Evolutionary conservation across 1,284 basidiomycete species (phyloP).

Genomic region (Rugosomyces carneus): DNA sequence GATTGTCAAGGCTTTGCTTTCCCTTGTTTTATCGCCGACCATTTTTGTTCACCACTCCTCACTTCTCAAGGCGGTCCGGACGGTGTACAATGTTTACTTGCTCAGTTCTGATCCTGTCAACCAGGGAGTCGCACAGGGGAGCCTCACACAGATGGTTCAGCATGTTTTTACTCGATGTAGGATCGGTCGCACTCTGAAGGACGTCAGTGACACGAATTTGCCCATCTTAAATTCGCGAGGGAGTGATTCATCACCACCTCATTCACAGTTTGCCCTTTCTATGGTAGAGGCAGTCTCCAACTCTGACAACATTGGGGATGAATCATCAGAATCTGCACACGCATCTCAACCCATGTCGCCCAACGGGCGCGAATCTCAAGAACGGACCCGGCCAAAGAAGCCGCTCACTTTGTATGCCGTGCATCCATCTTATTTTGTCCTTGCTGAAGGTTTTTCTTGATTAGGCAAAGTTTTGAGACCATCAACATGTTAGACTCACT

Average conservation of each 20-base stretch:
- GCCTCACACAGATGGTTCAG: constrained; percentile 94
- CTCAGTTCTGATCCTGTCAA: constrained; percentile 86
- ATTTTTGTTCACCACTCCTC: constrained; percentile 91
- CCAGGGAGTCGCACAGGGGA: constrained; percentile 95
- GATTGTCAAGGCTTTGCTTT: constrained; percentile 89
- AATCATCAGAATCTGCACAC: constrained; percentile 1
- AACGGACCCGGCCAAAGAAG: background rate
- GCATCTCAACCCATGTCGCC: constrained; percentile 4
- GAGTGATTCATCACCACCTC: constrained; percentile 16
- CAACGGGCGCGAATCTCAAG: constrained; percentile 5
- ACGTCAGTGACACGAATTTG: constrained; percentile 11
- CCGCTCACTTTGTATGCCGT: constrained; percentile 14
- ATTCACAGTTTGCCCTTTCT: constrained; percentile 13
- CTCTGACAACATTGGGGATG: background rate
- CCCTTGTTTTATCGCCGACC: constrained; percentile 81
- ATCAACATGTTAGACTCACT: constrained; percentile 25
- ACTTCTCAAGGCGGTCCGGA: constrained; percentile 89
- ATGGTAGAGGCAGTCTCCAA: constrained; percentile 12
- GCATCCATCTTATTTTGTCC: background rate
- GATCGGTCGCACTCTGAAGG: constrained; percentile 20
- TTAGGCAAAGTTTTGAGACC: constrained; percentile 27
- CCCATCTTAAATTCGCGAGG: constrained; percentile 13
- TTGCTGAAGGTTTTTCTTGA: background rate
- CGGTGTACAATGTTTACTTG: constrained; percentile 95
- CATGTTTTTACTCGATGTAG: constrained; percentile 85